A percentile compares a stretch with the other conserved stretches of the same genome.
phyloP scores from a whole-genome alignment of 495 filamentous ascomycete species.

The Tuber calosporum region DNA sequence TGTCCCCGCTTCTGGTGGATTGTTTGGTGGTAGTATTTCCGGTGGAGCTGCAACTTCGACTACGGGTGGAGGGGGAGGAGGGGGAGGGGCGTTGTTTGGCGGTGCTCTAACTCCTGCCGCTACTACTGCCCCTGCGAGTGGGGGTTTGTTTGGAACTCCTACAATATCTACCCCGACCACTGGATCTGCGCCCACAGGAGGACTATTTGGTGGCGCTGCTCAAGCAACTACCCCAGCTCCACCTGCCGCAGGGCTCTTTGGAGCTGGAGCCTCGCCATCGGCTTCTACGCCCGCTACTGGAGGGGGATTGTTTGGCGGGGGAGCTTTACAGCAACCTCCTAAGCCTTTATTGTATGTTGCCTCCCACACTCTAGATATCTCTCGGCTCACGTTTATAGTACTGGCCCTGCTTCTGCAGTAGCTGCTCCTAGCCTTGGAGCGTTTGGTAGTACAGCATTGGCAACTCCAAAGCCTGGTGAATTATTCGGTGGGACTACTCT shows the following conservation, averaged over 20 bases:
- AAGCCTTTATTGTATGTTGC: constrained; percentile 51
- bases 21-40: constrained; percentile 22
- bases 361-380: background rate
- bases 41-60: constrained; percentile 2
- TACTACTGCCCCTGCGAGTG: constrained; percentile 17
- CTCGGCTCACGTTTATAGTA: constrained; percentile 1
- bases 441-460: constrained; percentile 30
- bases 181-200: constrained; percentile 7
- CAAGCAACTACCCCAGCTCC: constrained; percentile 17
- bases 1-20: constrained; percentile 13
- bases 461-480: constrained; percentile 16
- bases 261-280: constrained; percentile 8
- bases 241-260: constrained; percentile 31
- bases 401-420: constrained; percentile 32
- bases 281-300: constrained; percentile 15
- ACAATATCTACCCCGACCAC: constrained; percentile 5
- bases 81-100: background rate
- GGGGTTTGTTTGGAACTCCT: constrained; percentile 31
- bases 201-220: constrained; percentile 23
- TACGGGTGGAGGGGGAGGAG: background rate
- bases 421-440: constrained; percentile 35
- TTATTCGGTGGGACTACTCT: constrained; percentile 21
- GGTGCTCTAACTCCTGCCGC: constrained; percentile 19
- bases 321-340: constrained; percentile 44
- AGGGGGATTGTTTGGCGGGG: constrained; percentile 41